Percentiles rank a stretch among this genome's conserved stretches.
phyloP scores from a whole-genome alignment of 2,329 filamentous ascomycete genomes.

The Stylonectria norvegica region DNA sequence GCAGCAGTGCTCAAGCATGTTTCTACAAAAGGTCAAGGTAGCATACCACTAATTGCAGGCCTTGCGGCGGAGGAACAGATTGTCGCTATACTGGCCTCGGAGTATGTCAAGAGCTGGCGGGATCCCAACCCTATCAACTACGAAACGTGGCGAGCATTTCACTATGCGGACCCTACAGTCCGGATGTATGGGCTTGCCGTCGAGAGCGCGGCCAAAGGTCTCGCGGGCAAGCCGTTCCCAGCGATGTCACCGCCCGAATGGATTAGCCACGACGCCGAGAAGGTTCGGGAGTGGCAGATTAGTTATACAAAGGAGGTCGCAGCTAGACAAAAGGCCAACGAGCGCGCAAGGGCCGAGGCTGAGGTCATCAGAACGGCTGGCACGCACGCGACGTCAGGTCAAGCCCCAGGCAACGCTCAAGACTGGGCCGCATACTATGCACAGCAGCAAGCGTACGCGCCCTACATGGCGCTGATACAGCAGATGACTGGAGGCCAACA shows the following conservation, averaged over 20 bases:
- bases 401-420: constrained; percentile 22
- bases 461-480: constrained; percentile 42
- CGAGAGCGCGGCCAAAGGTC: constrained; percentile 39
- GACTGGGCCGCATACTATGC: constrained; percentile 42
- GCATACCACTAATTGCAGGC: constrained; percentile 30
- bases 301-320: constrained; percentile 43
- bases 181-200: constrained; percentile 43
- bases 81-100: constrained; percentile 42
- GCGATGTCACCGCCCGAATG: constrained; percentile 51
- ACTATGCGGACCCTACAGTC: constrained; percentile 43
- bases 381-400: constrained; percentile 13
- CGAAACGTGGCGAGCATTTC: constrained; percentile 28
- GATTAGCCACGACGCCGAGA: constrained; percentile 45
- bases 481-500: constrained; percentile 38
- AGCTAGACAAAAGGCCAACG: constrained; percentile 37
- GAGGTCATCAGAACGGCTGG: constrained; percentile 30
- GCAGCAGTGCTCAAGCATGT: constrained; percentile 6
- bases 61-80: constrained; percentile 40
- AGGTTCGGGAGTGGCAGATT: constrained; percentile 51
- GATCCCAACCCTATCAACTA: constrained; percentile 39
- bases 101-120: constrained; percentile 41
- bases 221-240: constrained; percentile 48
- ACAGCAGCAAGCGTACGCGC: constrained; percentile 40
- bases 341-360: constrained; percentile 35
- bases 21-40: constrained; percentile 15